Conservation (phyloP, 345 rosid species). For the Angophora floribunda region DNA sequence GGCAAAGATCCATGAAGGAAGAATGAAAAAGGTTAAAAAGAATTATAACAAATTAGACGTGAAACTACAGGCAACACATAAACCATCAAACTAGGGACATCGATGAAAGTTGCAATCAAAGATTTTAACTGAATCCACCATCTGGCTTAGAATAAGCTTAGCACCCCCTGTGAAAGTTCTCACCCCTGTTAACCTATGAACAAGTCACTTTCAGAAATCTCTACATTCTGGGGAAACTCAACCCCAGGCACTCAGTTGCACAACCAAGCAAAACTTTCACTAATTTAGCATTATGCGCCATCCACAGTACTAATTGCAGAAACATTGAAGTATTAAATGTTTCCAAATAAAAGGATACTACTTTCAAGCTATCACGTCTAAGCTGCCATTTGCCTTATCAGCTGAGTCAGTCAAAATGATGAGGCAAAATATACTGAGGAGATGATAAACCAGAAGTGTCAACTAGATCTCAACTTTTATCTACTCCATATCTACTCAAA, state of each 20-base stretch:
- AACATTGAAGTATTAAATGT: not conserved
- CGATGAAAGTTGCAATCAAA: not conserved
- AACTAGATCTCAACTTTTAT: not conserved
- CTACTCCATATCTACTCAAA: not conserved
- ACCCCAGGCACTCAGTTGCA: not conserved
- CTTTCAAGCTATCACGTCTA: not conserved
- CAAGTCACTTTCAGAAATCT: not conserved
- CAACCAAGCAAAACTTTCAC: no score
- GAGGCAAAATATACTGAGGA: not conserved
- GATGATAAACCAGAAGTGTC: not conserved
- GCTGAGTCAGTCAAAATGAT: not conserved
- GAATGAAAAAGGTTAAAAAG: not conserved
- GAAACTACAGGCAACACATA: not conserved
- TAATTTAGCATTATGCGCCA: not conserved
- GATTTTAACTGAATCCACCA: not conserved
- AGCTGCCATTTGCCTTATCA: not conserved
- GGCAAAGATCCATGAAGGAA: not conserved
- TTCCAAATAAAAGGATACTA: not conserved
- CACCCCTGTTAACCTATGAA: not conserved
- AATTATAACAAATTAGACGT: not conserved
- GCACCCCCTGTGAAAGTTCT: not conserved
- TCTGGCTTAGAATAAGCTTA: not conserved
- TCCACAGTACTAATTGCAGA: not conserved
- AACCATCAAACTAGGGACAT: not conserved
- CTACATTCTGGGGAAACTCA: not conserved